A percentile compares a stretch with the other conserved stretches of the same genome.
phyloP scores from a whole-genome alignment of 2,329 filamentous ascomycete genomes.

The Cladosporium sp. region DNA sequence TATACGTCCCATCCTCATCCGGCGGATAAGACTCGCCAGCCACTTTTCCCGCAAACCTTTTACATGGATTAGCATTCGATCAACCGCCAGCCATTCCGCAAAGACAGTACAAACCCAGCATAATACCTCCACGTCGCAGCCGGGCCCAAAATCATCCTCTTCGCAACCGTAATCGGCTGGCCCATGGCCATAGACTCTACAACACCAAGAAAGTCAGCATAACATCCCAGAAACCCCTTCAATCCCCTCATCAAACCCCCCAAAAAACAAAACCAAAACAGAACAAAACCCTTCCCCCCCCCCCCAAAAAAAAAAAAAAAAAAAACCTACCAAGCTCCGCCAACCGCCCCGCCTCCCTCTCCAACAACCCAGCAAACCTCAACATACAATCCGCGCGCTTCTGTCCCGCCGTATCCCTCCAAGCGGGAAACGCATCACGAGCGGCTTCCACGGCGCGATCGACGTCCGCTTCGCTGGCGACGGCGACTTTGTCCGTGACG shows the following conservation, averaged over 20 bases:
- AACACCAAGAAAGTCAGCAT: neutral
- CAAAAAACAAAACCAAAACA: conserved; percentile 40
- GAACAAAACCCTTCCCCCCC: too few relatives aligned
- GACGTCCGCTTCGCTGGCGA: conserved; percentile 51
- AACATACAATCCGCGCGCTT: conserved; percentile 64
- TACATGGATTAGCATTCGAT: neutral
- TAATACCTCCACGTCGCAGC: conserved; percentile 25
- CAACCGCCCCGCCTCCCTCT: conserved; percentile 50
- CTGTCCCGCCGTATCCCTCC: conserved; percentile 57
- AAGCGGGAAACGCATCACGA: conserved; percentile 60
- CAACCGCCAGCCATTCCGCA: too few relatives aligned
- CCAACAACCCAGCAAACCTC: conserved; percentile 50
- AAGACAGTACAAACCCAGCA: conserved; percentile 17
- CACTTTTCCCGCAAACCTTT: conserved; percentile 24
- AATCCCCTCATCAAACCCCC: too few relatives aligned
- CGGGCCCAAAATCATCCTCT: conserved; percentile 25
- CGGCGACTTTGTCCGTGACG: conserved; percentile 45
- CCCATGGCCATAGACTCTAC: conserved; percentile 58
- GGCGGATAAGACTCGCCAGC: conserved; percentile 24
- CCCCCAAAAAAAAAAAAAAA: conserved; percentile 36
- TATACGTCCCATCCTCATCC: conserved; percentile 24
- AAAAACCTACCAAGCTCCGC: conserved; percentile 42
- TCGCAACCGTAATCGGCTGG: conserved; percentile 35
- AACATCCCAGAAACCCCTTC: conserved; percentile 15
- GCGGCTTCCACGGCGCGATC: conserved; percentile 56